Evolutionary conservation across 1,284 basidiomycete species (phyloP).

Genomic region (Heterobasidion parviporum): DNA sequence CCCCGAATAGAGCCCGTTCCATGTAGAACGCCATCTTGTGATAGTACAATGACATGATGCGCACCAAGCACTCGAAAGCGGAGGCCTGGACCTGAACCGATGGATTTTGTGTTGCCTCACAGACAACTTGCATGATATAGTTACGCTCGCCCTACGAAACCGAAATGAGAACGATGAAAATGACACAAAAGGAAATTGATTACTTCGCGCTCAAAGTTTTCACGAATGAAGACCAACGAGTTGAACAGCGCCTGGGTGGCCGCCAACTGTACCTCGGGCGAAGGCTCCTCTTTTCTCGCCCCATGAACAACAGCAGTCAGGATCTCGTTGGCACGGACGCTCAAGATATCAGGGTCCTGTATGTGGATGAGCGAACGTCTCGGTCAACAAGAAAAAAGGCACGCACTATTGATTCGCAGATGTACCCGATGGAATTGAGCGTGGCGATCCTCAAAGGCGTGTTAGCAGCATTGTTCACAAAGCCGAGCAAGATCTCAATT

Average conservation of each 20-base stretch:
- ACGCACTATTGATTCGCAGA: conserved; percentile 93
- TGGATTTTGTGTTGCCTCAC: conserved; percentile 91
- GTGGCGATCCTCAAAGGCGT: conserved; percentile 81
- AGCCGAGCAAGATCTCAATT: conserved; percentile 82
- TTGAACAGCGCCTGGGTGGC: conserved; percentile 93
- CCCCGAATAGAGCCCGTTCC: conserved; percentile 97
- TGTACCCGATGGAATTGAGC: conserved; percentile 92
- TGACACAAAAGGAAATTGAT: conserved; percentile 14
- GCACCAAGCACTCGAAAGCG: conserved; percentile 92
- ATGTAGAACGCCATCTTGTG: conserved; percentile 99
- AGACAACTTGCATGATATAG: conserved; percentile 99
- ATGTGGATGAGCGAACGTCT: conserved; percentile 4
- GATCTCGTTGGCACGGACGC: conserved; percentile 92
- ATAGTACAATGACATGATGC: conserved; percentile 98
- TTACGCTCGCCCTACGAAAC: conserved; percentile 84
- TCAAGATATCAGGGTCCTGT: conserved; percentile 87
- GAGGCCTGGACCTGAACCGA: conserved; percentile 80
- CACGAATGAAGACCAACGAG: conserved; percentile 95
- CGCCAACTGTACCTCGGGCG: conserved; percentile 90
- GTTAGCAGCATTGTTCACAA: conserved; percentile 77
- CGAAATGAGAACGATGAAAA: conserved; percentile 8
- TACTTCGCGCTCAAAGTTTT: conserved; percentile 97
- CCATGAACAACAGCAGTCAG: conserved; percentile 98
- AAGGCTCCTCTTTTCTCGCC: conserved; percentile 92
- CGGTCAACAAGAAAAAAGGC: conserved; percentile 3